phyloP scores from a whole-genome alignment of 495 filamentous ascomycete genomes.

The Lophium mytilinum region DNA sequence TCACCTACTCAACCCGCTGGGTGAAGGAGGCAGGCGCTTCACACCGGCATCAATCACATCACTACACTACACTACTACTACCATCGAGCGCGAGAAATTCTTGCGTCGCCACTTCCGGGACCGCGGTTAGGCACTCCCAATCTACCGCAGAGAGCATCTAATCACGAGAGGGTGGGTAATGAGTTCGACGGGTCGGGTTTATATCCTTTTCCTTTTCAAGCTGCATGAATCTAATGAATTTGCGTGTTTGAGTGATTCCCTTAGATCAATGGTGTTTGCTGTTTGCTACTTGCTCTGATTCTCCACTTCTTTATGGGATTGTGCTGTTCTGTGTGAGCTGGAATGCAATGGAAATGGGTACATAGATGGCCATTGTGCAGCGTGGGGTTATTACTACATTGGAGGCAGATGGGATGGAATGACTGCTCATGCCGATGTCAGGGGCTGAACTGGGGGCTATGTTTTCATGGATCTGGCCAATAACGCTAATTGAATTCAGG shows the following conservation, averaged over 20 bases:
- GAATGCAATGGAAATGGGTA: no score
- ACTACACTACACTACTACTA: background rate
- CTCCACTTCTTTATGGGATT: no score
- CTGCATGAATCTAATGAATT: no score
- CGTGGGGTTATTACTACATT: no score
- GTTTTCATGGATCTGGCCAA: no score
- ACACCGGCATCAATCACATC: conserved; percentile 14
- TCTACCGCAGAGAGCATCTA: background rate
- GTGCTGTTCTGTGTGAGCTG: no score
- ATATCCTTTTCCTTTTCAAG: no score
- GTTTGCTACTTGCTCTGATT: background rate
- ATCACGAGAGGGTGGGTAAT: background rate
- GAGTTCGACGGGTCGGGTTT: background rate
- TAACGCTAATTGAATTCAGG: no score
- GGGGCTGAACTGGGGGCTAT: no score
- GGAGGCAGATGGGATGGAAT: no score
- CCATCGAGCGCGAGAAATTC: background rate
- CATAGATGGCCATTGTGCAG: no score
- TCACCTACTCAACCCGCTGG: background rate
- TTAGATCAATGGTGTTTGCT: background rate
- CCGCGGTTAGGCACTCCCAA: background rate
- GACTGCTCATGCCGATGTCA: no score
- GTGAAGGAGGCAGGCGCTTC: conserved; percentile 30
- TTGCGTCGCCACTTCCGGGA: background rate
- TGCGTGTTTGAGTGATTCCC: background rate